Evolutionary conservation across 148 eudicot genomes (phyloP), one percentile per base, ranked within the genome.

Genomic region (Fallopia convolvulus): DNA sequence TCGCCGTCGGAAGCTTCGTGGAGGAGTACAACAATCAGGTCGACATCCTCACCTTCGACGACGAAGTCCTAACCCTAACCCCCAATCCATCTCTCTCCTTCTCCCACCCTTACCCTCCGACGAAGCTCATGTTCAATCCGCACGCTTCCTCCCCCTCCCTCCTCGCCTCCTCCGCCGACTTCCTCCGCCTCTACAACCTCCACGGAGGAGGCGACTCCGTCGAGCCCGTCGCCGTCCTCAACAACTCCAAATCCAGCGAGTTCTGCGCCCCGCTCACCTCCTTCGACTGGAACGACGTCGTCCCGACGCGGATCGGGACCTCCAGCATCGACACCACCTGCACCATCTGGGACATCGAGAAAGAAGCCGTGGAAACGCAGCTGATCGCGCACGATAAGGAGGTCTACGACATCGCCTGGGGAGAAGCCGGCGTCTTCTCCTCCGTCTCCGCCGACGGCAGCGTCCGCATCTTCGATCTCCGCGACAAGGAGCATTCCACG

Each of bases 391-490:
- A 95, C 66, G 99, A 95, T 78, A 95, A 92, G 71, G 99, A 95
- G 82, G 99, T 95, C 53, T 89, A 95, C 74, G 99, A 95, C 82
- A 95, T 95, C 75, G 97, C 99, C n/a, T 95, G 99, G 97, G 97
- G 97, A 0, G 99, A 88, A 68, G 92, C 97, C 7, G 93, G 94
- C 48, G 92, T 95, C 30, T 95, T 95, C 30, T 92, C 99, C 0
- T 95, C 99, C 17, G 97, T 91, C 71, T 92, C 97, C 0, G 99
- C 97, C 0, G 99, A 95, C 75, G 99, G 99, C 8, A 92, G 97
- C 8, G 97, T 95, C 12, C 84, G 99, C 80, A 84, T 92, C 1
- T 95, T 95, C 68, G 99, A 95, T 83, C 79, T 96, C 77, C 80
- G 97, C 0, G 99, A 96, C 76, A 93, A 96, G 81, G 99, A 96